Base-by-base conservation (phyloP, 345 rosid species). In the Euclidium syriacum region DNA sequence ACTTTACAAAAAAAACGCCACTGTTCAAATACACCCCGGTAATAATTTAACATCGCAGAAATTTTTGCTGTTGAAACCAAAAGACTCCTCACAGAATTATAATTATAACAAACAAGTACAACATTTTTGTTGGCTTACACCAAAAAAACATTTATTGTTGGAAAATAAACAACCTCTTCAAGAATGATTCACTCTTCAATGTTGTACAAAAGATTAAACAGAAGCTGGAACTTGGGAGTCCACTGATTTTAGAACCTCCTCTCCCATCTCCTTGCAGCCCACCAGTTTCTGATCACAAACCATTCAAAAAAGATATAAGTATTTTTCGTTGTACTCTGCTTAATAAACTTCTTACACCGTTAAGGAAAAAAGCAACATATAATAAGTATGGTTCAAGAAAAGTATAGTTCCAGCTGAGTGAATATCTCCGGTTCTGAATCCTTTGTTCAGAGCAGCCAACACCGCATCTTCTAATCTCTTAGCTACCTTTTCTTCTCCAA, bases 261-360 rank as follows among this genome's bases (percentile, higher is more conserved):
- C 94, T 20, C 96, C 98, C 89, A 92, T 89, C 77, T 85, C 91
- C 76, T 81, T 81, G 85, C 95, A 88, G 26, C 98, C 95, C 17
- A 86, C 94, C 73, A 88, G 73, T 73, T 81, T 88, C 98, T 91
- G 91, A 48, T 38, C n/a, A 41, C 67, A 43, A 34, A 33, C 54
- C 30, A 51, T 50, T 34, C 58, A 16, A 46, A 42, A 47, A 50
- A n/a, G n/a, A n/a, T n/a, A n/a, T 16, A 42, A 65, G 52, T 23
- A 58, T 34, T 49, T 4, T 10, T 42, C 5, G 6, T 5, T 23
- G 38, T 32, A n/a, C n/a, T n/a, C n/a, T 25, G 34, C n/a, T n/a
- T n/a, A n/a, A n/a, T 27, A 1, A 25, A 16, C 48, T n/a, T 16
- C 34, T 1, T 11, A 33, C 24, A 44, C 50, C 6, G 11, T 29